Conservation (phyloP, 2,329 filamentous ascomycete species). For the Juglanconis sp. region DNA sequence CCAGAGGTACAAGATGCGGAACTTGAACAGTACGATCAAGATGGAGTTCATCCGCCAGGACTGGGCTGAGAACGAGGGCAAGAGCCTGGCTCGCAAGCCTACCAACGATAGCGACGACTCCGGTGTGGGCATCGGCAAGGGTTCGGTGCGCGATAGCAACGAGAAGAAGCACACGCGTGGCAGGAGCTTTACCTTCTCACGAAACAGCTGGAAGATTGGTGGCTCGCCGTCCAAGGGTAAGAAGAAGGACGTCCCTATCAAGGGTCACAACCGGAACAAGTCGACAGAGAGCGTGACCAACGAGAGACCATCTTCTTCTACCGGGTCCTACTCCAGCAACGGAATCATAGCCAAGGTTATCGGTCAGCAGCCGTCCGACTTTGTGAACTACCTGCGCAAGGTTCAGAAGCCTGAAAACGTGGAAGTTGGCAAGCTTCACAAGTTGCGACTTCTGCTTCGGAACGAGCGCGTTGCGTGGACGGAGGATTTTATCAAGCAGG, state of each 20-base stretch:
- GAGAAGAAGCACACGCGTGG: slow-evolving; percentile 61
- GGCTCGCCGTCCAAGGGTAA: slow-evolving; percentile 71
- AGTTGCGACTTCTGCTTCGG: slow-evolving; percentile 80
- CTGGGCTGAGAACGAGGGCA: slow-evolving; percentile 64
- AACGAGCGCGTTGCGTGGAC: slow-evolving; percentile 98
- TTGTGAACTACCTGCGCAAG: slow-evolving; percentile 80
- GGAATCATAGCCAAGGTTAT: slow-evolving; percentile 67
- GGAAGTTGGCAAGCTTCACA: slow-evolving; percentile 93
- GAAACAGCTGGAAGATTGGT: slow-evolving; percentile 56
- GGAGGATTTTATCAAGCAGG: slow-evolving; percentile 82
- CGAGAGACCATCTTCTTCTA: slow-evolving; percentile 51
- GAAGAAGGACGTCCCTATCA: slow-evolving; percentile 61
- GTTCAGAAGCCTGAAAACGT: slow-evolving; percentile 77
- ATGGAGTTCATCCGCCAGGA: slow-evolving; percentile 93
- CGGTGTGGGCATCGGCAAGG: slow-evolving; percentile 25
- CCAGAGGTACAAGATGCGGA: slow-evolving; percentile 92
- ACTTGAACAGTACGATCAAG: slow-evolving; percentile 84
- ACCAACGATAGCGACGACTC: slow-evolving; percentile 42
- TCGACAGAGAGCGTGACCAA: slow-evolving; percentile 67
- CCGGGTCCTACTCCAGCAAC: slow-evolving; percentile 53
- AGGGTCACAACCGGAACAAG: slow-evolving; percentile 66
- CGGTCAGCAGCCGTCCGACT: slow-evolving; percentile 73
- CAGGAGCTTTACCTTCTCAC: slow-evolving; percentile 75
- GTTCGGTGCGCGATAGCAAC: slow-evolving; percentile 37
- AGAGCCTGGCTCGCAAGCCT: slow-evolving; percentile 41